phyloP scores from a whole-genome alignment of 2,329 filamentous ascomycete species.

The Tolypocladium nubicola region DNA sequence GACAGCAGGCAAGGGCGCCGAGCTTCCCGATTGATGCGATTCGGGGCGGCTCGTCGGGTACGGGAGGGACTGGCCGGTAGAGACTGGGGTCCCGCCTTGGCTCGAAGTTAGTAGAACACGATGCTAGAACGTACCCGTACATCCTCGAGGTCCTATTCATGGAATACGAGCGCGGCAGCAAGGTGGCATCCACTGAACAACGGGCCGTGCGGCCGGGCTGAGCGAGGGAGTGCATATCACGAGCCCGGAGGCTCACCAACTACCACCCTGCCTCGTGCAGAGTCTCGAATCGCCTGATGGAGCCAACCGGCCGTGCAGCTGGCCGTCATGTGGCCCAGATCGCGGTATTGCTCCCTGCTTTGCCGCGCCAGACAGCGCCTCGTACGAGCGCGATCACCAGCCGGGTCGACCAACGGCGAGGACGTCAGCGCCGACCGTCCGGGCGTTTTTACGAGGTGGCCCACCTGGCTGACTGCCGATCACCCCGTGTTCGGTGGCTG shows the following conservation, averaged over 20 bases:
- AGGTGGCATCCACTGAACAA: background rate
- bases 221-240: background rate
- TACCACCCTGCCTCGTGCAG: background rate
- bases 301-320: background rate
- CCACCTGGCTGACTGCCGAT: slow-evolving; percentile 2
- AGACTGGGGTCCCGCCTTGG: background rate
- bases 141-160: background rate
- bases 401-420: background rate
- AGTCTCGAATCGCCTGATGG: background rate
- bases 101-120: background rate
- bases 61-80: background rate
- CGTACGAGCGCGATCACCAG: background rate
- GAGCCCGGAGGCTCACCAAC: background rate
- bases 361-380: background rate
- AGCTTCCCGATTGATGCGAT: background rate
- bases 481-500: background rate
- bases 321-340: background rate
- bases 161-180: slow-evolving; percentile 1
- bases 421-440: background rate
- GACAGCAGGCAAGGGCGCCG: background rate
- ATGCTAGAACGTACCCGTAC: background rate
- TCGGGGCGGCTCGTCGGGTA: background rate
- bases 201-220: too few species aligned
- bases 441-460: background rate
- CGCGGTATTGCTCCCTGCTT: background rate